Conservation (phyloP, 257 asterid species). For the Eucommia ulmoides region DNA sequence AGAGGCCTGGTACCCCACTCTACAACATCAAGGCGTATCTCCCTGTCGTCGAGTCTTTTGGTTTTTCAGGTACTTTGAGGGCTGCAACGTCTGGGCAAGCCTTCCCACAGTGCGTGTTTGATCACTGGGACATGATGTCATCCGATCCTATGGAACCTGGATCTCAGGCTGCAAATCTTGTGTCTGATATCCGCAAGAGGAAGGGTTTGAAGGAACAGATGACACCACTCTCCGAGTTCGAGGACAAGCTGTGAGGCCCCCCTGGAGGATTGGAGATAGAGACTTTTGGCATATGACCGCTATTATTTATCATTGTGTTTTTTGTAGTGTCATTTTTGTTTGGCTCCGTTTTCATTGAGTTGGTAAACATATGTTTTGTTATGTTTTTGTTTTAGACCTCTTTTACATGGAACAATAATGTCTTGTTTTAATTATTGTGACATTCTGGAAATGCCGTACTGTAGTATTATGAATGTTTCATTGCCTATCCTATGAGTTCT, state of each 20-base stretch:
- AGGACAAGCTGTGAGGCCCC: slow-evolving; percentile 26
- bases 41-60: slow-evolving; percentile 31
- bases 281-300: background rate
- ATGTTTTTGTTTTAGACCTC: too few relatives aligned
- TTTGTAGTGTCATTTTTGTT: too few relatives aligned
- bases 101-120: slow-evolving; percentile 37
- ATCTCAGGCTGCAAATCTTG: slow-evolving; percentile 23
- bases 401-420: background rate
- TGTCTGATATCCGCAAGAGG: slow-evolving; percentile 29
- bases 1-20: slow-evolving; percentile 34
- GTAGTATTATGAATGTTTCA: too few relatives aligned
- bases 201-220: slow-evolving; percentile 42
- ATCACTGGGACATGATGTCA: slow-evolving; percentile 37
- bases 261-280: background rate
- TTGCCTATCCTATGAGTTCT: too few relatives aligned
- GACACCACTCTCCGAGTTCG: slow-evolving; percentile 33
- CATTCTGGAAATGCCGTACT: background rate
- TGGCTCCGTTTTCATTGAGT: too few relatives aligned
- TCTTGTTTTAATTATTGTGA: too few relatives aligned
- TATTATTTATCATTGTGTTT: background rate
- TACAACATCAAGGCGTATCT: slow-evolving; percentile 36
- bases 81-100: slow-evolving; percentile 38
- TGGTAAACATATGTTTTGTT: too few relatives aligned
- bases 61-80: slow-evolving; percentile 33
- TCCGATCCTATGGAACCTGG: slow-evolving; percentile 33